Evolutionary conservation across 2,329 filamentous ascomycete genomes (phyloP), one percentile per base, ranked within the genome.

Genomic region (Fonsecaea monophora): DNA sequence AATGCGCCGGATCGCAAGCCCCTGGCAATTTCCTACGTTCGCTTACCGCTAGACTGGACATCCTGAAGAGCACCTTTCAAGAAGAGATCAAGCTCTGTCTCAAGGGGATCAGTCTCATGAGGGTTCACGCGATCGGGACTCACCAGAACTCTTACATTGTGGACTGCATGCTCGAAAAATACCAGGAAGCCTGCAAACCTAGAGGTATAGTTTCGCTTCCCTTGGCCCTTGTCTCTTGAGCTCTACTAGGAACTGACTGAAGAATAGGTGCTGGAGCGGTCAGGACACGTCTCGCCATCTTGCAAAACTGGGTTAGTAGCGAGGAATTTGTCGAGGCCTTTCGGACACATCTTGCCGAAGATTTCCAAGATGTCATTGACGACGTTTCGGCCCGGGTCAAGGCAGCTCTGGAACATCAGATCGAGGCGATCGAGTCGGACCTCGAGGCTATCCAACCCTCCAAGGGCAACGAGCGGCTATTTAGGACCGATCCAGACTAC

Each of bases 71-170:
- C 15, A 30, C 53, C 6, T n/a, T 37, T 5, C 5, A 42, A 38
- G 4, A 30, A 2, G 37, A 13, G 25, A 21, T 2, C 10, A 38
- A 38, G 7, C n/a, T 9, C 9, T 60, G n/a, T 32, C 30, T 4
- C 21, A 12, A 15, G 15, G 38, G 30, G 12, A 10, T 45, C 8
- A 37, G 55, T 4, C 10, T 13, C 3, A 30, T 58, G 6, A 58
- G 21, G 21, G 6, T 8, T 21, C 30, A 42, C 25, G 55, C 37
- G 10, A 48, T 15, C n/a, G 37, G n/a, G 3, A 13, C 7, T 2
- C 57, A 60, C 32, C n/a, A 38, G 15, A 25, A 25, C 32, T 62
- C 60, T 18, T 62, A 62, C 45, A 40, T 62, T 30, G 25, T 40
- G 45, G 35, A 54, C 15, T 53, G 45, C 35, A 62, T 62, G 48